A percentile compares a stretch with the other conserved stretches of the same genome.
These are phyloP conservation scores for Rutstroemia sp. DNA, from an alignment of 2,329 filamentous ascomycete genomes.

Conservation along the genomic window DNA sequence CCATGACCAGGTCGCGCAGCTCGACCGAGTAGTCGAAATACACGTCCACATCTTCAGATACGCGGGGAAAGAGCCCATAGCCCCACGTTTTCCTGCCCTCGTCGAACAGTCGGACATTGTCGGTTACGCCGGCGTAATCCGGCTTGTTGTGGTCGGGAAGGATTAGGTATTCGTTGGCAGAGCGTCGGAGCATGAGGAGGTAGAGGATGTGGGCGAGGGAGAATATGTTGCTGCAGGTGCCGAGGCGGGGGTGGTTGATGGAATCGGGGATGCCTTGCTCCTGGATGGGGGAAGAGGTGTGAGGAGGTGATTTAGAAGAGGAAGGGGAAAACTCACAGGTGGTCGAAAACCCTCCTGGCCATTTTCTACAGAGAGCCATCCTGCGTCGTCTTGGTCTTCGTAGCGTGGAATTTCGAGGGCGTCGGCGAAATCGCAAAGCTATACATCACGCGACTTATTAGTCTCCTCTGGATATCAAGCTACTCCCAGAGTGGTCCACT, in stretches of 20 bases:
- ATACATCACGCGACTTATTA: background rate
- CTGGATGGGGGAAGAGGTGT: background rate
- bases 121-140: background rate
- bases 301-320: background rate
- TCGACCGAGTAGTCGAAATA: too few species aligned
- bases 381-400: background rate
- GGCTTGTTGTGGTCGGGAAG: too few species aligned
- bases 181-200: background rate
- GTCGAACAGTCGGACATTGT: background rate
- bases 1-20: too few species aligned
- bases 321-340: background rate
- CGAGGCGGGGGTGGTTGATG: background rate
- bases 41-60: too few species aligned
- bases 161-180: background rate
- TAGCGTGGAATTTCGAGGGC: background rate
- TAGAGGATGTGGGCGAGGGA: background rate
- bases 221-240: constrained; percentile 3
- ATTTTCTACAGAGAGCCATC: background rate
- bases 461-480: background rate
- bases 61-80: too few species aligned
- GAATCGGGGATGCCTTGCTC: background rate
- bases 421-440: constrained; percentile 5
- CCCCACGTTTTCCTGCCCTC: too few species aligned
- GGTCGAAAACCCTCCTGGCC: background rate
- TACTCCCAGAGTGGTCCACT: background rate